Evolutionary conservation across 192 early-diverging fungal genomes (phyloP), one percentile per base, ranked within the genome.

Genomic region (Coemansia sp.): DNA sequence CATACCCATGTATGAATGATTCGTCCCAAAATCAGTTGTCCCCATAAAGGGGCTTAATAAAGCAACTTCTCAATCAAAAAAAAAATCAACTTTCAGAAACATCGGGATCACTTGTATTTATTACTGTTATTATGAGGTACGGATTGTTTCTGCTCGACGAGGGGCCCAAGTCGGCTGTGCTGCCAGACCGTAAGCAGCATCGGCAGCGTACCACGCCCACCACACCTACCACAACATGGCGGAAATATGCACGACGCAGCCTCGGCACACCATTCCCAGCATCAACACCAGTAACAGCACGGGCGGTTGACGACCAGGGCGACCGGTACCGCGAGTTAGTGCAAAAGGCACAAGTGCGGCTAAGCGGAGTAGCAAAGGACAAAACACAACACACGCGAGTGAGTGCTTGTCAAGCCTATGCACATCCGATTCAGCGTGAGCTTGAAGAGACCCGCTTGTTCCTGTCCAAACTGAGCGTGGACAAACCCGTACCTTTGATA

Each of bases 361-460:
- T 51, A 32, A 5, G 18, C 9, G 35, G 18, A 3, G 19, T 14
- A 22, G 7, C 19, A 6, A n/a, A 3, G 13, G 56, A 39, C 43
- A 24, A 24, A 4, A 24, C 23, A 9, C 52, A 54, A 11, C 16
- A 8, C 4, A 66, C 61, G 2, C 71, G 76, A 23, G 52, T 27
- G 16, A 54, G 13, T 3, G 76, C 76, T 3, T 66, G 67, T 35
- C 32, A 58, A 11, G 48, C 54, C 0, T 74, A 70, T 27, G 77
- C 64, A 18, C 48, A 18, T 24, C 61, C 61, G 0, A 71, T 80
- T 16, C 72, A 67, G 27, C 27, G 38, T 4, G 77, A 80, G 59
- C 43, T 71, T 14, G 68, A 71, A 39, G 71, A 74, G 27, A 69
- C 68, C 1, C 63, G 35, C 22, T 7, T 22, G 39, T 71, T 74